Evolutionary conservation across 2,329 filamentous ascomycete species (phyloP), one percentile per base, ranked within the genome.

Genomic region (Zasmidium citrigriseum): DNA sequence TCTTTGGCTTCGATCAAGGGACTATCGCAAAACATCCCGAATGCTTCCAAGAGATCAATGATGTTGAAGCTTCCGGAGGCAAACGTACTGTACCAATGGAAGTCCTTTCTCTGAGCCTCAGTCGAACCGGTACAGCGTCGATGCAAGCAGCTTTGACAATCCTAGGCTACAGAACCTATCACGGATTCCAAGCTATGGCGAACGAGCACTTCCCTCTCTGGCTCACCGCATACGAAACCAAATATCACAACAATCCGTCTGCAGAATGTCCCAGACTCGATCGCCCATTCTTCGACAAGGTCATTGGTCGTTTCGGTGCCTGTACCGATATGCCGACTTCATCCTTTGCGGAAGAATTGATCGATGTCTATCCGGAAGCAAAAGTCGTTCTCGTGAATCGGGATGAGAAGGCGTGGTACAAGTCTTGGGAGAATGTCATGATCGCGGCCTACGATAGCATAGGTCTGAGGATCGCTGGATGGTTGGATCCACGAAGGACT

Each of bases 1-100:
- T 60, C 25, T 60, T 62, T 44, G 59, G 59, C 54, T 62, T 64
- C 57, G 47, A 38, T 29, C 48, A 59, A 20, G 55, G 56, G 16
- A 64, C 57, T 1, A 64, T 58, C 38, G 44, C 34, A 27, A 55
- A 50, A 83, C 68, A 75, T 46, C 62, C 62, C 3, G 47, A 49
- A 16, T 52, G 54, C 14, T 22, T 84, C 66, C 83, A 87, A 72
- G 34, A 29, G 14, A 88, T 55, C 21, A 76, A 73, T 62, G 84
- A 87, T 66, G 87, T 84, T 67, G 22, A 27, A 2, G 7, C 3
- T 14, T 24, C 24, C 9, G 9, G 9, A 4, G 7, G 23, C 10
- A 49, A 7, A 5, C 22, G 22, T 2, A 25, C 47, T 5, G 18
- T 5, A 25, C 47, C 50, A 9, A 54, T 47, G 41, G 22, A 54